Conservation (phyloP, 225 moss, liverwort and hornwort species). For the Physcomitrium patens region DNA sequence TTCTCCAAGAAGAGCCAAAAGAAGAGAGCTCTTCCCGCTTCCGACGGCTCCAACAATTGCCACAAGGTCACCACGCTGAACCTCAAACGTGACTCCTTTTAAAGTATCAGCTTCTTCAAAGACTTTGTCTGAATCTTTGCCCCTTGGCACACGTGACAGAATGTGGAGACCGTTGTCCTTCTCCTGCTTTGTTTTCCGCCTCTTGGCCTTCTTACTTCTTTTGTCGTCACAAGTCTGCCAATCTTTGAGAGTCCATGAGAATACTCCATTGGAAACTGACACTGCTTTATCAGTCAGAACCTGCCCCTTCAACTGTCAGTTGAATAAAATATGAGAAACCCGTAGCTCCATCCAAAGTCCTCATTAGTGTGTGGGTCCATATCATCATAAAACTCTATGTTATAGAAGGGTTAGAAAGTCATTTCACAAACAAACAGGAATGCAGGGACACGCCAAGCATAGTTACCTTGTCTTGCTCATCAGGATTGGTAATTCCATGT, state of each 20-base stretch:
- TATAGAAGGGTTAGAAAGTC: background rate
- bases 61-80: constrained; percentile 65
- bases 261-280: constrained; percentile 52
- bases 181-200: constrained; percentile 31
- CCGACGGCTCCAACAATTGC: constrained; percentile 90
- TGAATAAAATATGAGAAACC: background rate
- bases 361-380: background rate
- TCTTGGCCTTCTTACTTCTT: constrained; percentile 14
- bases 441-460: background rate
- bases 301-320: constrained; percentile 29
- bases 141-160: constrained; percentile 19
- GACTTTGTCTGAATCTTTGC: constrained; percentile 15
- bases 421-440: background rate
- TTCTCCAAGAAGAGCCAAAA: constrained; percentile 83
- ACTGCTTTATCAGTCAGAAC: constrained; percentile 49
- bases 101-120: constrained; percentile 35
- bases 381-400: background rate
- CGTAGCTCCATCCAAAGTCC: background rate
- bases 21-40: constrained; percentile 87
- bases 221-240: constrained; percentile 21
- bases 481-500: constrained; percentile 42
- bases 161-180: constrained; percentile 12
- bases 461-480: constrained; percentile 46
- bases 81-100: constrained; percentile 57
- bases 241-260: constrained; percentile 73